phyloP scores from a whole-genome alignment of 177 flowering plant genomes.

The Vitis hybrid region DNA sequence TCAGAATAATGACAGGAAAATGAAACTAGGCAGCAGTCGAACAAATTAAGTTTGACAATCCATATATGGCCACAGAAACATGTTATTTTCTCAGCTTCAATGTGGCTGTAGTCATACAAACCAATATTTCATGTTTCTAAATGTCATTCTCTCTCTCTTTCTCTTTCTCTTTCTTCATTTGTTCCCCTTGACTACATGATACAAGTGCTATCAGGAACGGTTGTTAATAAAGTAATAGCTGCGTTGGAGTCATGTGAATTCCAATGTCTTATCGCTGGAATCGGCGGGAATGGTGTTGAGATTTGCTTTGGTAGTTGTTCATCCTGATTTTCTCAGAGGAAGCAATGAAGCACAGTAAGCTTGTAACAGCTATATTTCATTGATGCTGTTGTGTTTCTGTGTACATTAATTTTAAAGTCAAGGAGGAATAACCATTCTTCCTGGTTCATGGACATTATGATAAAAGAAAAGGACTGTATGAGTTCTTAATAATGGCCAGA shows the following conservation, averaged over 20 bases:
- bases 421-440: too few relatives aligned
- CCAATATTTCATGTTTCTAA: not conserved
- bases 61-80: too few relatives aligned
- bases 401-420: too few relatives aligned
- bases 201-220: constrained; percentile 60
- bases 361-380: not conserved
- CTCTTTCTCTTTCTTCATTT: not conserved
- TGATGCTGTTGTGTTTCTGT: not conserved
- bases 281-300: constrained; percentile 82
- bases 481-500: too few relatives aligned
- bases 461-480: too few relatives aligned
- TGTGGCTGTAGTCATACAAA: too few relatives aligned
- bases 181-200: constrained; percentile 50
- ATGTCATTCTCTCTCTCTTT: not conserved
- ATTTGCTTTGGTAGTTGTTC: constrained; percentile 36
- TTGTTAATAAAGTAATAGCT: constrained; percentile 65
- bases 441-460: too few relatives aligned
- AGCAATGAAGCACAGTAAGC: constrained; percentile 6
- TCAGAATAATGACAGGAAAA: too few relatives aligned
- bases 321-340: constrained; percentile 21
- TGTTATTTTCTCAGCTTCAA: too few relatives aligned
- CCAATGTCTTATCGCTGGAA: constrained; percentile 70
- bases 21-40: too few relatives aligned
- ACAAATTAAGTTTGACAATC: too few relatives aligned
- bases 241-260: constrained; percentile 86